Percentiles rank a stretch among this genome's conserved stretches.
Conservation (phyloP, 768 basidiomycete genomes). For the Peribolospora baueri region DNA sequence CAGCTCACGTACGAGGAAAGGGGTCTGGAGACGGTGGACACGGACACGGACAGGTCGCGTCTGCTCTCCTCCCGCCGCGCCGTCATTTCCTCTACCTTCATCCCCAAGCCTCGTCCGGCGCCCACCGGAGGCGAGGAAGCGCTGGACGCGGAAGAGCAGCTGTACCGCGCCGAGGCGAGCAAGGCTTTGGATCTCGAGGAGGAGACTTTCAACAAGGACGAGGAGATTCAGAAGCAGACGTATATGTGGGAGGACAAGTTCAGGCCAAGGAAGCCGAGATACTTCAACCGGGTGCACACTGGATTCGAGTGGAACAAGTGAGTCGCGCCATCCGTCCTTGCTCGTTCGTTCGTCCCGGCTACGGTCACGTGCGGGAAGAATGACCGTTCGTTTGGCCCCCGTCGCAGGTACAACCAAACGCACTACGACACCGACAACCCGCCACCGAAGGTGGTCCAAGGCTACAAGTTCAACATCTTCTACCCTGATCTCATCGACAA, state of each 20-base stretch:
- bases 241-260: constrained; percentile 99
- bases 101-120: constrained; percentile 33
- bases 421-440: constrained; percentile 70
- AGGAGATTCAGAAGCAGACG: constrained; percentile 54
- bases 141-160: constrained; percentile 7
- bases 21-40: constrained; percentile 49
- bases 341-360: neutral
- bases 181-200: constrained; percentile 88
- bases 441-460: constrained; percentile 96
- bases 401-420: neutral
- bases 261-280: constrained; percentile 82
- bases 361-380: constrained; percentile 6
- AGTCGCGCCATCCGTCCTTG: constrained; percentile 30
- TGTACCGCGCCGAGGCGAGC: constrained; percentile 40
- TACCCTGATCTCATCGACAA: constrained; percentile 99
- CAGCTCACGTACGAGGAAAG: constrained; percentile 52
- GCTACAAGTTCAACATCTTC: constrained; percentile 73
- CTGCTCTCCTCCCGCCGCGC: constrained; percentile 50
- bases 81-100: constrained; percentile 66
- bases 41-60: constrained; percentile 13
- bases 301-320: constrained; percentile 99
- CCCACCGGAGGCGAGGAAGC: constrained; percentile 18
- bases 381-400: neutral
- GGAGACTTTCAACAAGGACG: constrained; percentile 74
- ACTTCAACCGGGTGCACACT: constrained; percentile 96